Conservation (phyloP, 352 stramenopile species). For the Globisporangium cystogenes region DNA sequence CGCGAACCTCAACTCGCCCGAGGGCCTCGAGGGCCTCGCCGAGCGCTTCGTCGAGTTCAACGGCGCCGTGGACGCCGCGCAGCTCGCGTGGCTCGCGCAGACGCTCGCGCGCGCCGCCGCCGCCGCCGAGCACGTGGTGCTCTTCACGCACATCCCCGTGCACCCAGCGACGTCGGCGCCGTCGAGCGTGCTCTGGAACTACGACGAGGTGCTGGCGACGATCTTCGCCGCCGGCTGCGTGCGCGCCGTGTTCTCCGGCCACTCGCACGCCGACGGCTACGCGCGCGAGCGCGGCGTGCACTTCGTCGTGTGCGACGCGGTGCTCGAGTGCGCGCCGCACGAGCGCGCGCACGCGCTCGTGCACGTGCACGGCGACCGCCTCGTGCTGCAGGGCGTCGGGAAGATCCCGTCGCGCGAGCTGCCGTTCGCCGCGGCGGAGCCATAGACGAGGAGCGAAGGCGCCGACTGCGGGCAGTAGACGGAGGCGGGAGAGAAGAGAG, state of each 20-base stretch:
- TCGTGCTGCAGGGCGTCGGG: constrained; percentile 51
- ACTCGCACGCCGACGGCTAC: constrained; percentile 63
- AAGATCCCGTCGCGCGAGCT: constrained; percentile 58
- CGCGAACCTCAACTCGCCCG: constrained; percentile 67
- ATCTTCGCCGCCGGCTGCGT: constrained; percentile 42
- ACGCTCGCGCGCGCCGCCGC: constrained; percentile 25
- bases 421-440: constrained; percentile 15
- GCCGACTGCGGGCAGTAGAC: background rate
- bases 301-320: constrained; percentile 61
- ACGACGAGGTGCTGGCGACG: constrained; percentile 48
- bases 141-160: constrained; percentile 74
- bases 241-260: constrained; percentile 61
- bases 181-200: constrained; percentile 74
- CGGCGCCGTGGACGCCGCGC: constrained; percentile 46
- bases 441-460: background rate
- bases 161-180: constrained; percentile 33
- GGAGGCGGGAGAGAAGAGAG: too few species aligned
- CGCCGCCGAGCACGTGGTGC: constrained; percentile 42
- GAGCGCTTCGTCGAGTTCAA: constrained; percentile 78
- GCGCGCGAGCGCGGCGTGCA: constrained; percentile 40
- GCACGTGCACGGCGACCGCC: constrained; percentile 42
- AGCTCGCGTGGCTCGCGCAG: constrained; percentile 52
- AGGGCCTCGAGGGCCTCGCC: constrained; percentile 31
- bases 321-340: constrained; percentile 55
- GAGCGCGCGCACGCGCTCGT: constrained; percentile 62